Conservation (phyloP, 108 stramenopile species). For the Pseudonitzschia pungens region DNA sequence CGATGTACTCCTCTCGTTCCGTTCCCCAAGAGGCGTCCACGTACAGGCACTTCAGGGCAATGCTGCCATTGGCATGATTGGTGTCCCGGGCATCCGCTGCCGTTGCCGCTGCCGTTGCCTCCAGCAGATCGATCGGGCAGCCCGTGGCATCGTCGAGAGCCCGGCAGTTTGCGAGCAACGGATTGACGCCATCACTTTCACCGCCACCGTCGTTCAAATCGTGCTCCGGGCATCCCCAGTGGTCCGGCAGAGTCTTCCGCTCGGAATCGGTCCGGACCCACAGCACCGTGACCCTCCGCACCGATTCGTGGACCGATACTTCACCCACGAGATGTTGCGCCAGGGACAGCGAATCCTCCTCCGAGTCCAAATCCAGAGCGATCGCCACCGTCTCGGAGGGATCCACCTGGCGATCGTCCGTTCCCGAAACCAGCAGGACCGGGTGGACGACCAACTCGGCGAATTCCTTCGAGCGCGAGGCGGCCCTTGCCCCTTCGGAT, state of each 20-base stretch:
- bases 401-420: neutral
- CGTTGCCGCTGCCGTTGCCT: neutral
- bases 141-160: neutral
- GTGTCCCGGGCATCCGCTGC: too few relatives aligned
- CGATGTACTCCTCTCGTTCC: neutral
- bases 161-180: neutral
- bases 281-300: too few relatives aligned
- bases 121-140: neutral
- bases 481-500: neutral
- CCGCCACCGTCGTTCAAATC: neutral
- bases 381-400: neutral
- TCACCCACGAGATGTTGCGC: too few relatives aligned
- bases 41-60: neutral
- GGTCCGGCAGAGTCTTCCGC: too few relatives aligned
- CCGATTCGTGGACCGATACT: too few relatives aligned
- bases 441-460: constrained; percentile 11
- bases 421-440: neutral
- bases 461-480: neutral
- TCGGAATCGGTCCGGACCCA: too few relatives aligned
- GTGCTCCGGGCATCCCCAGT: too few relatives aligned
- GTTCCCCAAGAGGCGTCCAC: neutral
- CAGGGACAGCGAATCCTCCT: neutral
- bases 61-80: neutral
- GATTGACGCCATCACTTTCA: neutral
- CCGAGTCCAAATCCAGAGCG: neutral